Conservation (phyloP, 352 stramenopile genomes). For the Pythium phragmiticola region DNA sequence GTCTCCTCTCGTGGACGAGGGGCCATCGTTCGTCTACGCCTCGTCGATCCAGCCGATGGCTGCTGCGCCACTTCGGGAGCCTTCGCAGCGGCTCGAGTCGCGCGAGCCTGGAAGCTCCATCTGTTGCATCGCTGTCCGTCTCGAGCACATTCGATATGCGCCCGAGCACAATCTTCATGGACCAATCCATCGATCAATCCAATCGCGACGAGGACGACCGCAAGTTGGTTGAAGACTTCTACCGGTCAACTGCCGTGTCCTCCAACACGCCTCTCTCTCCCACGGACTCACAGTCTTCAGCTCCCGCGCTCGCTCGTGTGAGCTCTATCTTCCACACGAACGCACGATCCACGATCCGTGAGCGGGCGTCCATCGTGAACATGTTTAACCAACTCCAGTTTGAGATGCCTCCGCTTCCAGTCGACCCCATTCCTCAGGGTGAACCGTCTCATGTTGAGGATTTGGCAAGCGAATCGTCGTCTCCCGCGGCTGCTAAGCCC, state of each 20-base stretch:
- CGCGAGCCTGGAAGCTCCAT: slow-evolving; percentile 6
- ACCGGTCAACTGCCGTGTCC: neutral
- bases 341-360: slow-evolving; percentile 22
- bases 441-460: neutral
- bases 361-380: slow-evolving; percentile 22
- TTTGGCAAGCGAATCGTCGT: neutral
- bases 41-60: slow-evolving; percentile 16
- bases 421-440: slow-evolving; percentile 1
- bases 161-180: slow-evolving; percentile 21
- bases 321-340: slow-evolving; percentile 17
- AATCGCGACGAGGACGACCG: slow-evolving; percentile 17
- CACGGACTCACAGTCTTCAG: neutral
- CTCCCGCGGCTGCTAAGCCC: neutral
- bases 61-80: slow-evolving; percentile 8
- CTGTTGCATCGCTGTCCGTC: neutral
- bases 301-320: slow-evolving; percentile 3
- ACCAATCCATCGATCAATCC: neutral
- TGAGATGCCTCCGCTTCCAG: slow-evolving; percentile 9
- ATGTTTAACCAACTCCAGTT: slow-evolving; percentile 28
- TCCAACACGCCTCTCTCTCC: too few species aligned
- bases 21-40: slow-evolving; percentile 11
- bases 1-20: slow-evolving; percentile 21
- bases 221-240: slow-evolving; percentile 21
- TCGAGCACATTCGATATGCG: slow-evolving; percentile 1
- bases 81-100: slow-evolving; percentile 7